These are phyloP conservation scores for Vitis hybrid DNA, from an alignment of 177 flowering plant genomes.

Conservation along the genomic window DNA sequence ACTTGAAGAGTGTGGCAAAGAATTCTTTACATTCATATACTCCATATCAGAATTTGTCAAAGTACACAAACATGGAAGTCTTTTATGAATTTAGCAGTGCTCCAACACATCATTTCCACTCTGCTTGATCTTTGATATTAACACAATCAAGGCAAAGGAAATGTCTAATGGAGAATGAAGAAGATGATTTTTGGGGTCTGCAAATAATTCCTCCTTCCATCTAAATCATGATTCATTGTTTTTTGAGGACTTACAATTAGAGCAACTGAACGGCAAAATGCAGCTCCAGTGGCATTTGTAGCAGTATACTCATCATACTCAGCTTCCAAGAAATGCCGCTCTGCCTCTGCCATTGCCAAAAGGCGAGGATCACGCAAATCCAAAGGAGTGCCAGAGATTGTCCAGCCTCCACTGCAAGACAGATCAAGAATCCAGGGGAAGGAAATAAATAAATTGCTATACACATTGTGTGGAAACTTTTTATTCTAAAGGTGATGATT, in stretches of 20 bases:
- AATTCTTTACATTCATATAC: too few relatives aligned
- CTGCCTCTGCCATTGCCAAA: conserved; percentile 71
- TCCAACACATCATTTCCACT: too few relatives aligned
- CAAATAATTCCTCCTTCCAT: neutral
- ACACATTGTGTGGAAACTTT: neutral
- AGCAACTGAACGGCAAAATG: conserved; percentile 68
- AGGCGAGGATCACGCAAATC: conserved; percentile 65
- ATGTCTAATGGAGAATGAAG: too few relatives aligned
- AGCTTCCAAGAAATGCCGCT: conserved; percentile 56
- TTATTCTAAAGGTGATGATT: neutral
- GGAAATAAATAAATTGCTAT: neutral
- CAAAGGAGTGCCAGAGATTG: conserved; percentile 65
- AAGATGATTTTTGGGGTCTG: too few relatives aligned
- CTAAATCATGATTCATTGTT: neutral
- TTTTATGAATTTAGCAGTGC: too few relatives aligned
- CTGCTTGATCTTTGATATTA: too few relatives aligned
- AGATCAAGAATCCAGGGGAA: neutral
- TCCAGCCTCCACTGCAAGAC: conserved; percentile 63
- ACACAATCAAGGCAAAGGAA: too few relatives aligned
- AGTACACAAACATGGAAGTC: too few relatives aligned
- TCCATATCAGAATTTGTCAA: too few relatives aligned
- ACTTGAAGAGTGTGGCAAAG: too few relatives aligned
- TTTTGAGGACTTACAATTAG: conserved; percentile 44
- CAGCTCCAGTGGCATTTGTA: conserved; percentile 64
- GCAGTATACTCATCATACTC: conserved; percentile 75